These are phyloP conservation scores for Candida nitratophila DNA, from an alignment of 805 yeast genomes.

Conservation along the genomic window DNA sequence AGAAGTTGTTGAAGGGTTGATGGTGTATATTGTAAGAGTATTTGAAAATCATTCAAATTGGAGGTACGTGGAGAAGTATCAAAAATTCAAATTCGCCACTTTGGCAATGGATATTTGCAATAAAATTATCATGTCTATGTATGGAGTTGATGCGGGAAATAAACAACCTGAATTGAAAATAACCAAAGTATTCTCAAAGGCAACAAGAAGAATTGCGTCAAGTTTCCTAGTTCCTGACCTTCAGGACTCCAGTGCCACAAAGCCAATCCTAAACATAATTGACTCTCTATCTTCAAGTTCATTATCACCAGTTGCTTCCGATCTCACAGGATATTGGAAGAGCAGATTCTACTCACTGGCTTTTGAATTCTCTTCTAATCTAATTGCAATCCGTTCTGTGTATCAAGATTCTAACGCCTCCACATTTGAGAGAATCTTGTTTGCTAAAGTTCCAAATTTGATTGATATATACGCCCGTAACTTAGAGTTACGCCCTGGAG, in stretches of 20 bases:
- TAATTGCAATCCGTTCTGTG: conserved; percentile 51
- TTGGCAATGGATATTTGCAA: conserved; percentile 47
- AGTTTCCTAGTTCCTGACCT: conserved; percentile 49
- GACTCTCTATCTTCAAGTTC: conserved; percentile 32
- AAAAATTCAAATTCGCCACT: conserved; percentile 57
- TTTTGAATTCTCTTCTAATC: conserved; percentile 47
- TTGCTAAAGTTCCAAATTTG: conserved; percentile 45
- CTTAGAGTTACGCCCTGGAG: conserved; percentile 37
- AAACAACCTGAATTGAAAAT: conserved; percentile 31
- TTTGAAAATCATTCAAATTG: conserved; percentile 72
- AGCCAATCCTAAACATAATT: conserved; percentile 46
- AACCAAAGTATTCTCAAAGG: conserved; percentile 41
- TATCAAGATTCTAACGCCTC: conserved; percentile 45
- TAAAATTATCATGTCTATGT: conserved; percentile 44
- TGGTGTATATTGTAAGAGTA: conserved; percentile 52
- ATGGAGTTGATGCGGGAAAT: conserved; percentile 40
- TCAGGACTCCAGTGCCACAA: conserved; percentile 44
- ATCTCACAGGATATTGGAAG: conserved; percentile 39
- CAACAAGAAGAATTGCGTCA: conserved; percentile 44
- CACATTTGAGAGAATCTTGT: conserved; percentile 56
- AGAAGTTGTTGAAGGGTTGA: conserved; percentile 47
- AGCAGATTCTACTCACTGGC: conserved; percentile 42
- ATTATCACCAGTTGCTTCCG: conserved; percentile 10
- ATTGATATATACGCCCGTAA: conserved; percentile 51
- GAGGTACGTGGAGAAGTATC: conserved; percentile 49